These are phyloP conservation scores for Gentiana macrophylla DNA, from an alignment of 257 asterid species.

Conservation along the genomic window DNA sequence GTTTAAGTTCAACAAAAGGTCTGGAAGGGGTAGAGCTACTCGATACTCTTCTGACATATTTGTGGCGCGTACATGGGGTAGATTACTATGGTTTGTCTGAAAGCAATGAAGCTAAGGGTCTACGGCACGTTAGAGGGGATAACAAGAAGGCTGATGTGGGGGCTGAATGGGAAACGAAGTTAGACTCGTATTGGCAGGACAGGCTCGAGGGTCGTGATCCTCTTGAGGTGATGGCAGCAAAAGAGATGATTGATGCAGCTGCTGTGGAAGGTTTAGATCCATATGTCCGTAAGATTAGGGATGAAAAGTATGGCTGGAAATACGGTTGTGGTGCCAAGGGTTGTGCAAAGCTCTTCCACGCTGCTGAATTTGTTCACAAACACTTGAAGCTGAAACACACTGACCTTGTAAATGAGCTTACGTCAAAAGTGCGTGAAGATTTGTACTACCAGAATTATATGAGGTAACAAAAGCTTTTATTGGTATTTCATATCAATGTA, in stretches of 20 bases:
- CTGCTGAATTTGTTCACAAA: constrained; percentile 85
- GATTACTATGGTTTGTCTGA: constrained; percentile 87
- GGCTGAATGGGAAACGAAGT: constrained; percentile 73
- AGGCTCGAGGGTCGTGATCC: constrained; percentile 87
- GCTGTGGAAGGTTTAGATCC: constrained; percentile 91
- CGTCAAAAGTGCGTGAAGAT: constrained; percentile 86
- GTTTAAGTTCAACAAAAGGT: constrained; percentile 69
- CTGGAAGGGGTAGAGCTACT: constrained; percentile 91
- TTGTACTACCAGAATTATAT: constrained; percentile 82
- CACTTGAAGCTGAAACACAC: constrained; percentile 93
- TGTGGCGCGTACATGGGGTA: constrained; percentile 97
- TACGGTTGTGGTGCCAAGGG: constrained; percentile 99
- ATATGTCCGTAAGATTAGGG: constrained; percentile 86
- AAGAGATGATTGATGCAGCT: constrained; percentile 85
- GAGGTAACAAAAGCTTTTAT: constrained; percentile 47
- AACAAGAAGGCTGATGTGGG: constrained; percentile 56
- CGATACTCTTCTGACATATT: constrained; percentile 85
- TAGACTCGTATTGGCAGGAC: constrained; percentile 80
- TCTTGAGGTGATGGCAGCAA: constrained; percentile 82
- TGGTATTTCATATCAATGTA: not conserved
- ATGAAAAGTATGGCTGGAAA: constrained; percentile 99
- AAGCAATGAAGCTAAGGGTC: constrained; percentile 80
- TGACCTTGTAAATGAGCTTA: constrained; percentile 62
- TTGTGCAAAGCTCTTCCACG: constrained; percentile 98
- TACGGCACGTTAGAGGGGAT: constrained; percentile 72